These are phyloP conservation scores for Neurospora intermedia DNA, from an alignment of 495 filamentous ascomycete species.

Conservation along the genomic window DNA sequence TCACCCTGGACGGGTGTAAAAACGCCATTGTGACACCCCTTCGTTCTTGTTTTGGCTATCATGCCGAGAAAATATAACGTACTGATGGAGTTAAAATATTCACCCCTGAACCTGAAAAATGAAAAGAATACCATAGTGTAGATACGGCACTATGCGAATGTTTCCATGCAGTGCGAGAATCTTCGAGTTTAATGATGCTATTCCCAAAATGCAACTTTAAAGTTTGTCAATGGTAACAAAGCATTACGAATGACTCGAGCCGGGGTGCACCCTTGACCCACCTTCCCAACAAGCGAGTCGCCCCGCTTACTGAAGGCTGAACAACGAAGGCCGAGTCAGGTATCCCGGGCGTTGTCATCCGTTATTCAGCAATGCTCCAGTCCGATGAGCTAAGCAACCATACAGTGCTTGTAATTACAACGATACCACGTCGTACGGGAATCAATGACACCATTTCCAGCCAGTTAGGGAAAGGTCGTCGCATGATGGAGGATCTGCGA, in stretches of 20 bases:
- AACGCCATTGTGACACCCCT: background rate
- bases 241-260: background rate
- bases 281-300: background rate
- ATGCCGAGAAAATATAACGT: background rate
- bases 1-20: background rate
- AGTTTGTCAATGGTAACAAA: background rate
- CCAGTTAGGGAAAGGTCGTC: background rate
- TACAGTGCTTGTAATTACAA: background rate
- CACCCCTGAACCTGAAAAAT: too few species aligned
- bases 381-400: background rate
- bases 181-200: too few species aligned
- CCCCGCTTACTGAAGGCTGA: background rate
- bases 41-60: background rate
- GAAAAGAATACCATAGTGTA: background rate
- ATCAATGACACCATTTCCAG: background rate
- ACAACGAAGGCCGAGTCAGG: background rate
- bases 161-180: background rate
- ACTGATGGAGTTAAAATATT: too few species aligned
- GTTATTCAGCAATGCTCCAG: slow-evolving; percentile 1
- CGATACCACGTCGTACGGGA: background rate
- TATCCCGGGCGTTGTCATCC: background rate
- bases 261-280: background rate
- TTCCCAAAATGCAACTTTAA: background rate
- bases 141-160: background rate
- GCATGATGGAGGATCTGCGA: background rate